Percentiles rank a stretch among this genome's conserved stretches.
These are phyloP conservation scores for Colletotrichum siamense DNA, from an alignment of 2,329 filamentous ascomycete genomes.

Conservation along the genomic window DNA sequence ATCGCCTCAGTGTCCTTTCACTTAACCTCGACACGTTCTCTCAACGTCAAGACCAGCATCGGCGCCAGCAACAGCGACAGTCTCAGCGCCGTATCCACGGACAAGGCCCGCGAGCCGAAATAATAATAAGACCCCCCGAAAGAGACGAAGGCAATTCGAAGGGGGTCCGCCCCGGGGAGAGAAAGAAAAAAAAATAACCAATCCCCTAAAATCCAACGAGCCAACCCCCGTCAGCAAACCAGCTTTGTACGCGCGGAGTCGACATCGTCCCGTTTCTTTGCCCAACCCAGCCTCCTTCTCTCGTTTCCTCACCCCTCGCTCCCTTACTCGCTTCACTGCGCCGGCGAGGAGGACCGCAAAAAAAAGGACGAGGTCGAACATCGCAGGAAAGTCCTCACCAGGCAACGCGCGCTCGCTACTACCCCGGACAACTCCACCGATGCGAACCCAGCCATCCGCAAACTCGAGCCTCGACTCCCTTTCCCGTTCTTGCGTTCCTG, in stretches of 20 bases:
- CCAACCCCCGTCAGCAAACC: conserved; percentile 20
- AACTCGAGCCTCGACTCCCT: conserved; percentile 38
- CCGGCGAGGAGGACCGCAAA: conserved; percentile 25
- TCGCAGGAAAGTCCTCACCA: conserved; percentile 28
- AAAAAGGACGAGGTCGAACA: conserved; percentile 43
- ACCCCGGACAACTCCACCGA: conserved; percentile 38
- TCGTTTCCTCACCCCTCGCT: conserved; percentile 16
- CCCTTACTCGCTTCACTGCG: conserved; percentile 20
- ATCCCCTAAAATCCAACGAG: conserved; percentile 13
- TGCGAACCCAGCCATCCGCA: conserved; percentile 51
- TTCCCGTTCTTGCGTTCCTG: conserved; percentile 31
- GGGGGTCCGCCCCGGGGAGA: background rate
- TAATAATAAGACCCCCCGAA: conserved; percentile 11
- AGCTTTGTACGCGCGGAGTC: conserved; percentile 16
- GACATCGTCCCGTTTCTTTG: conserved; percentile 14
- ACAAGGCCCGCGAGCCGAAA: conserved; percentile 9
- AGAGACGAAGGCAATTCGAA: conserved; percentile 7
- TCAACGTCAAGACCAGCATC: background rate
- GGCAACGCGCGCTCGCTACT: conserved; percentile 27
- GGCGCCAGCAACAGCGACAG: background rate
- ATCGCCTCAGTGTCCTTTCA: background rate
- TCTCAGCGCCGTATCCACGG: background rate
- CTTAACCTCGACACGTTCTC: background rate
- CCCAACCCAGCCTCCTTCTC: conserved; percentile 17
- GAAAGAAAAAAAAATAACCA: background rate